Evolutionary conservation across 2,329 filamentous ascomycete species (phyloP), one percentile per base, ranked within the genome.

Genomic region (Calonectria honghensis): DNA sequence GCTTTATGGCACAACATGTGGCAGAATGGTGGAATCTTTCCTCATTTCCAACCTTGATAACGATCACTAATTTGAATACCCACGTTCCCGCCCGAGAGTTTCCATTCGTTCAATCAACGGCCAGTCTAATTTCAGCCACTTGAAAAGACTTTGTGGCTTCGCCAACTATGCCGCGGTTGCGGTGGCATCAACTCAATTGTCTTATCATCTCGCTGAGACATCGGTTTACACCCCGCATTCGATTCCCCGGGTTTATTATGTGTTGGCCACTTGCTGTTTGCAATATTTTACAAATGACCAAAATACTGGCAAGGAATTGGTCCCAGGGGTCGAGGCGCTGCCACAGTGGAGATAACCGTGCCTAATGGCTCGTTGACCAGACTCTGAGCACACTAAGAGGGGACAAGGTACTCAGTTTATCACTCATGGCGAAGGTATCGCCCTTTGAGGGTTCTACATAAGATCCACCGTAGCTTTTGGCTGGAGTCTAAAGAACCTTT

Each of bases 141-240:
- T 9, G 14, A 63, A 63, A 13, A 63, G 18, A 27, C 35, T 63
- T 63, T 63, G 35, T 24, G 24, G 24, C 57, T 41, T 37, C 31
- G 18, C 13, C 39, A 39, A 61, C 57, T 39, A 24, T 61, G 11
- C 20, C 37, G 4, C 18, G 20, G 24, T 35, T 41, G 45, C 45
- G 45, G 45, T 48, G 45, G 45, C 11, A 24, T 48, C 45, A 48
- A 48, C 45, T 48, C 45, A 48, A 48, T 48, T 48, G n/a, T 48
- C 45, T 48, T 13, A 13, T 48, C 45, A 24, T 24, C 7, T n/a
- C 45, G 13, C 45, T 9, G 45, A 48, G 20, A 24, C 20, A 10
- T 10, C n/a, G 45, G 11, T 48, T 48, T 10, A n/a, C 24, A 24
- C 3, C 24, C 24, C 10, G 45, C n/a, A 24, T 24, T 48, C n/a